These are phyloP conservation scores for Sporothrix brunneoviolacea DNA, from an alignment of 2,329 filamentous ascomycete species.

Conservation along the genomic window DNA sequence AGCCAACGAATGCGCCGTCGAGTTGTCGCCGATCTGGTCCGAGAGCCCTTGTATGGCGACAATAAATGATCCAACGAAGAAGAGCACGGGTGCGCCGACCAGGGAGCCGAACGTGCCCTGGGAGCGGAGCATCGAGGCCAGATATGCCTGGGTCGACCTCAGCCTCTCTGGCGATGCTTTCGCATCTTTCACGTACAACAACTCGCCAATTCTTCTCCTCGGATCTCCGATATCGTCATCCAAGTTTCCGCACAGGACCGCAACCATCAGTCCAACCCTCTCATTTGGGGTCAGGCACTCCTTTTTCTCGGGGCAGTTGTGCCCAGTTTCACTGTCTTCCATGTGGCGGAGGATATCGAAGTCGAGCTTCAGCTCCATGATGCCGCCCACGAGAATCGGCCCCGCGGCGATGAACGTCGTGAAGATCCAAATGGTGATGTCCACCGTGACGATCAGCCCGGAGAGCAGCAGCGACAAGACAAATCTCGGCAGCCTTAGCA, in stretches of 20 bases:
- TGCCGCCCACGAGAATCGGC: not conserved
- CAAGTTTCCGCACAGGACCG: conserved; percentile 4
- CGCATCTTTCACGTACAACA: not conserved
- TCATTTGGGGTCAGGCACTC: not conserved
- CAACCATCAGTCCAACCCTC: conserved; percentile 1
- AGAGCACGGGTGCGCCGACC: conserved; percentile 1
- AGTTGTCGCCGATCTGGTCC: conserved; percentile 2
- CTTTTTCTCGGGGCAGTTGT: not conserved
- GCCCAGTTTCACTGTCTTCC: not conserved
- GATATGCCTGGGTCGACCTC: not conserved
- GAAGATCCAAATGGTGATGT: conserved; percentile 1
- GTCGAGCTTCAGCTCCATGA: not conserved
- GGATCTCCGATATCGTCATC: conserved; percentile 1
- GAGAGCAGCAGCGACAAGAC: not conserved
- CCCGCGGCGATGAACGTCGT: not conserved
- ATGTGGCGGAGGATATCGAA: not conserved
- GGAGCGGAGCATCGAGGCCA: conserved; percentile 3
- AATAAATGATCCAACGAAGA: conserved; percentile 2
- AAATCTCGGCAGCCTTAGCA: not conserved
- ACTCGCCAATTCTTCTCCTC: not conserved
- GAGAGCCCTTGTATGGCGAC: not conserved
- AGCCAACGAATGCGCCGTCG: conserved; percentile 1
- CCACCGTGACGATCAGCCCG: not conserved
- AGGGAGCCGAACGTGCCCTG: conserved; percentile 5
- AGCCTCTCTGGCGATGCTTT: not conserved